Base-by-base conservation (phyloP, 2,329 filamentous ascomycete genomes). In the Dothistroma septosporum region DNA sequence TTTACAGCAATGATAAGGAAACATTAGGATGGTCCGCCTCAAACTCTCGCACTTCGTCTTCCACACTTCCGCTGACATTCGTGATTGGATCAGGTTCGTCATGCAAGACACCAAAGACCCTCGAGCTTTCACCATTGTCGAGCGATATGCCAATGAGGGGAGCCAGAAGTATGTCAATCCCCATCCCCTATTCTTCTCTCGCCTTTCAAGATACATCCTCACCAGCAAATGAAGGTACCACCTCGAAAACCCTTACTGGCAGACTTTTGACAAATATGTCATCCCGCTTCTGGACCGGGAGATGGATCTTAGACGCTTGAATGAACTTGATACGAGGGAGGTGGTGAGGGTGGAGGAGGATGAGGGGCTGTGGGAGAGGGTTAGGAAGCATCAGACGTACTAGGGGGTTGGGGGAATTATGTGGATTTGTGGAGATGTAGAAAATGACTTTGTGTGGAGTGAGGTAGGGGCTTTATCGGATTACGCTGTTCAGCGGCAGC, bases 261-360 rank as follows among this genome's bases (percentile, higher is more conserved):
- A 89, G 78, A 89, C 87, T 0, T 90, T 91, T 68, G 87, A 90
- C 72, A 86, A 87, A 6, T 90, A 90, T 68, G 87, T 91, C 32
- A 79, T 85, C 53, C 88, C 88, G 2, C 72, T 91, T 60, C 76
- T 91, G 55, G 87, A 86, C 66, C 82, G 81, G 72, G 80, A 83
- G 9, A 90, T 90, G 87, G 88, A 91, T 72, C 73, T 91, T 63
- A 78, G 87, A 57, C 78, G 88, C 50, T 82, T 85, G 64, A 85
- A 89, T 73, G 88, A 91, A 75, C 74, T 88, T 69, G 85, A 87
- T 64, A 85, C 82, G 8, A 79, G 75, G 65, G 77, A 79, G 61
- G 64, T 70, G 58, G 70, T 75, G 16, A 61, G 61, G 16, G 73
- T 75, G 4, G 73, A 74, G 69, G 64, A 65, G 60, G 72, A 75